Evolutionary conservation across 441 rosid genomes (phyloP), one percentile per base, ranked within the genome.

Genomic region (Erysimum cheiri): DNA sequence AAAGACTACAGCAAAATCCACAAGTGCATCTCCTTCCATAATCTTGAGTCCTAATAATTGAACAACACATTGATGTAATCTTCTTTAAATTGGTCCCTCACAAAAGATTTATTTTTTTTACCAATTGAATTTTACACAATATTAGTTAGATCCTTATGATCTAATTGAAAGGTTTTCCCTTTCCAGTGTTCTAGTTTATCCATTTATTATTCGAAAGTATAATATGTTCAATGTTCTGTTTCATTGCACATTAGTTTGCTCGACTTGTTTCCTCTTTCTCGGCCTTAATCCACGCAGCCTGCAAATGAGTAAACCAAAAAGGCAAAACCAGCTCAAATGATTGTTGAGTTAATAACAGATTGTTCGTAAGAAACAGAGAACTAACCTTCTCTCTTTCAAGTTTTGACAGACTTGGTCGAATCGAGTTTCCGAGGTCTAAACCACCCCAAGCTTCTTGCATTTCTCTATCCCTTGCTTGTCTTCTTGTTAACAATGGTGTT

Each of bases 391-490:
- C 98, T 76, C 77, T 69, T 81, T 92, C 94, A 14, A 94, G 96
- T 75, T 81, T 92, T 24, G 97, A 92, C 17, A 85, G 56, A 75
- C 83, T 92, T 3, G 92, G 93, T 40, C 65, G 75, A 31, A 92
- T 80, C 28, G 92, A 87, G 71, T 92, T 88, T 8, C 94, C 96
- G 35, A 94, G 84, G 78, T 92, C 87, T 43, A 94, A 70, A 55
- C 98, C 99, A 76, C 93, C 96, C 98, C 98, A 92, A 57, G 89
- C 84, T 81, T 87, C 96, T 77, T 81, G 88, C 83, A 94, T 71
- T 82, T 94, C 99, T 79, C 78, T 88, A 11, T 88, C 94, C 71
- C 89, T 82, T 33, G 85, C 86, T 80, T 86, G 81, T 82, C 78
- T 87, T 33, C 96, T 93, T 0, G 57, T 74, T 60, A 69, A 29